A percentile compares a stretch with the other conserved stretches of the same genome.
phyloP scores from a whole-genome alignment of 768 basidiomycete genomes.

The Lactarius deliciosus region DNA sequence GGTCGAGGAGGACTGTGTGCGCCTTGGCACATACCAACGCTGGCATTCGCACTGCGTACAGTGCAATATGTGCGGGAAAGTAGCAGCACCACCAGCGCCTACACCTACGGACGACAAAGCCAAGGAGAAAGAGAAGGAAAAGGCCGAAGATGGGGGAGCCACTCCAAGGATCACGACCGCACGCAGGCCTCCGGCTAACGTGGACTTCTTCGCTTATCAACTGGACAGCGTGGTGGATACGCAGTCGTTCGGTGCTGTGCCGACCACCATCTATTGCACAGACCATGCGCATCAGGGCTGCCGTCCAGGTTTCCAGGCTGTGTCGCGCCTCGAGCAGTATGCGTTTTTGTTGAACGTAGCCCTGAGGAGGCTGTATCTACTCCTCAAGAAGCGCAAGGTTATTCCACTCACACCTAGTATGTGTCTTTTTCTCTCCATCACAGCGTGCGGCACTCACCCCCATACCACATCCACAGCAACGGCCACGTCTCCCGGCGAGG shows the following conservation, averaged over 20 bases:
- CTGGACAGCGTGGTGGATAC: conserved; percentile 66
- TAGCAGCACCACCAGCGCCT: conserved; percentile 58
- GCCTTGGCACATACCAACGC: conserved; percentile 92
- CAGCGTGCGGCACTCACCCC: conserved; percentile 29
- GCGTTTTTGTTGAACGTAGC: conserved; percentile 97
- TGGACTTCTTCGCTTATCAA: conserved; percentile 75
- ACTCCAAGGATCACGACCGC: conserved; percentile 61
- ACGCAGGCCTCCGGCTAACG: conserved; percentile 79
- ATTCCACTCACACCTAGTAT: conserved; percentile 80
- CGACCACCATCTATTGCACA: conserved; percentile 71
- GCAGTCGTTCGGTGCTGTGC: conserved; percentile 69
- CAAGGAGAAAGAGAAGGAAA: conserved; percentile 47
- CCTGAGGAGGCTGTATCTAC: conserved; percentile 82
- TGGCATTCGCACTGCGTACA: conserved; percentile 97
- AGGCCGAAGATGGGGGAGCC: conserved; percentile 44
- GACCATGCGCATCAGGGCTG: conserved; percentile 72
- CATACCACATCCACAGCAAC: conserved; percentile 35
- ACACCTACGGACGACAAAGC: conserved; percentile 53
- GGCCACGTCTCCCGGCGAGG: conserved; percentile 33
- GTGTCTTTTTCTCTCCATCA: conserved; percentile 29
- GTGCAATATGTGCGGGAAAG: conserved; percentile 77
- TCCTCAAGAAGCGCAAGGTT: conserved; percentile 85
- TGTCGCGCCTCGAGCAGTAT: conserved; percentile 95
- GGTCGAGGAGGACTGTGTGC: conserved; percentile 96
- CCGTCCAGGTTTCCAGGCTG: conserved; percentile 79